Evolutionary conservation across 2,329 filamentous ascomycete species (phyloP).

Genomic region (Tolypocladium ophioglossoides): DNA sequence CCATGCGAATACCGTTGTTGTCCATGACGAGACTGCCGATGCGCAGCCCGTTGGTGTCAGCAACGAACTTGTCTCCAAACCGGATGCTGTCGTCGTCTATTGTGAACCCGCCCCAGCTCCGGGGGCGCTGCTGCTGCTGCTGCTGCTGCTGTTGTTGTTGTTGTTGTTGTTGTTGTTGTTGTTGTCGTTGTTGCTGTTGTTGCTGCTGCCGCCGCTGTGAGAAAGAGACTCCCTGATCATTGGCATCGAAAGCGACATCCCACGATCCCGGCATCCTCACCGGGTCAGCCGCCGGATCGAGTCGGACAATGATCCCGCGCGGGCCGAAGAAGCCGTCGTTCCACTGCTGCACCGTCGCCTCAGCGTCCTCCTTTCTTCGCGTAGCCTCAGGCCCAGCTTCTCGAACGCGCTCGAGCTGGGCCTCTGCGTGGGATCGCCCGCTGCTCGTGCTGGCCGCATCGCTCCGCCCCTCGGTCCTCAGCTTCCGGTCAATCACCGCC

Average conservation of each 20-base stretch:
- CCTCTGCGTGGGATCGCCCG: conserved; percentile 22
- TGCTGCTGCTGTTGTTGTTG: conserved; percentile 6
- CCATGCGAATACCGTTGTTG: conserved; percentile 23
- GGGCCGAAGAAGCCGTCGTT: conserved; percentile 46
- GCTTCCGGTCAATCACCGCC: conserved; percentile 37
- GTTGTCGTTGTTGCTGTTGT: conserved; percentile 3
- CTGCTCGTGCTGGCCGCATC: conserved; percentile 13
- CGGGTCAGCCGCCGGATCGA: conserved; percentile 12
- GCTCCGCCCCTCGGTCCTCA: conserved; percentile 26
- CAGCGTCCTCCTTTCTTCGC: conserved; percentile 18
- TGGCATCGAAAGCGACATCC: conserved; percentile 11
- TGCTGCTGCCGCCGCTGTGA: conserved; percentile 2
- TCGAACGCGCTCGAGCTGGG: conserved; percentile 28
- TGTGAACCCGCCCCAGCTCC: conserved; percentile 21
- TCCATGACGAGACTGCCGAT: conserved; percentile 34
- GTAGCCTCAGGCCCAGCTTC: conserved; percentile 11
- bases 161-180: conserved; percentile 3
- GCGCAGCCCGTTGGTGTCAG: conserved; percentile 33
- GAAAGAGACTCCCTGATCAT: background rate
- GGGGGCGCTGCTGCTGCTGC: conserved; percentile 3
- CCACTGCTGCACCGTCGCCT: conserved; percentile 40
- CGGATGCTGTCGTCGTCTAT: conserved; percentile 32
- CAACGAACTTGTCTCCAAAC: conserved; percentile 31
- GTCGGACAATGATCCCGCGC: conserved; percentile 32
- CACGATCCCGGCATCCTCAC: conserved; percentile 15